Evolutionary conservation across 768 basidiomycete species (phyloP), one percentile per base, ranked within the genome.

Genomic region (Xanthoconium stramineum): DNA sequence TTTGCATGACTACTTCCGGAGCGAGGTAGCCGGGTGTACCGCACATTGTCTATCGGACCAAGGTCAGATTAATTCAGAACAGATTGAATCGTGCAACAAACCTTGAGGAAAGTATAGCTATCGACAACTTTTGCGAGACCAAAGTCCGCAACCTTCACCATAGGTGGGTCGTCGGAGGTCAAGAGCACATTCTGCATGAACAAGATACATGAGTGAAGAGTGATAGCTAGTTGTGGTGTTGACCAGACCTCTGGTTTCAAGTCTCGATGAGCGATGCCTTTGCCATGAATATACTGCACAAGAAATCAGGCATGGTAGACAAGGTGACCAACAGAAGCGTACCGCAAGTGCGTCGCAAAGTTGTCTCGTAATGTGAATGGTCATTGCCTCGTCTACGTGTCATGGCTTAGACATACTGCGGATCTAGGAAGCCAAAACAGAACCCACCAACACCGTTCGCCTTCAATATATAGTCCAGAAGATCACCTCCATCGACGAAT

Each of bases 1-100:
- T 48, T 59, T 88, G 86, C 58, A 74, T 75, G 47, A 98, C 89
- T 33, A 99, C 92, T 63, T 98, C 95, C 1, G 93, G 93, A 1
- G 94, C 94, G 6, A 97, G 84, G 69, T 98, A 98, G 61, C 84
- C 86, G 0, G 96, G 96, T 0, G 97, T 99, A 5, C 96, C 96
- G 63, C 96, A 98, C 89, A 95, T 92, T 0, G 95, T 96, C 84
- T 90, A 64, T 15, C 53, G 28, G 39, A 35, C 33, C 36, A 20
- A 28, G 13, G 52, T 57, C 19, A 62, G 30, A 32, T 52, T 24
- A n/a, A 36, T 44, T 46, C 37, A 15, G 3, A 47, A 17, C 13
- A 38, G 38, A 48, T 15, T 24, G 19, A 39, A 39, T 6, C n/a
- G 38, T 14, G 24, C 6, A 29, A 70, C 83, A 15, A 60, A 92